Conservation (phyloP, 2,329 filamentous ascomycete genomes). For the Fusarium dlaminii region DNA sequence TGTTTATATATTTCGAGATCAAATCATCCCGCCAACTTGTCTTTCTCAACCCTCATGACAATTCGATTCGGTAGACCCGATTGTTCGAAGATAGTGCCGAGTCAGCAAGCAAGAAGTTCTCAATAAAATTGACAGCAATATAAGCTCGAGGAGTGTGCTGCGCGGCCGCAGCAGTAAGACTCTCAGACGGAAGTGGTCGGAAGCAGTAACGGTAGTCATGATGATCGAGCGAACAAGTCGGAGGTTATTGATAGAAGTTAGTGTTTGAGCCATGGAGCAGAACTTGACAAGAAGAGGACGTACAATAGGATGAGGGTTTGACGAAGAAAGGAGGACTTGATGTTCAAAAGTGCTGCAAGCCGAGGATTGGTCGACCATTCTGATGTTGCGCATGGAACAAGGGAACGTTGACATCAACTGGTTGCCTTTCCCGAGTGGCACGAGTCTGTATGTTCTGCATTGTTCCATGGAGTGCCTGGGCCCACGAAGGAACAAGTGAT, state of each 20-base stretch:
- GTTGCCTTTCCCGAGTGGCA: neutral
- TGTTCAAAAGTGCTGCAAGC: neutral
- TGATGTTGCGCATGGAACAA: neutral
- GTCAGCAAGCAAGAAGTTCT: neutral
- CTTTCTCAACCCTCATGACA: constrained; percentile 35
- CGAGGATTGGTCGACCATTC: neutral
- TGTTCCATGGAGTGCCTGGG: neutral
- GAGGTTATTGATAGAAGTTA: neutral
- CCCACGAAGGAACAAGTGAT: neutral
- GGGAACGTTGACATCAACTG: neutral
- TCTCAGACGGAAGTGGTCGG: neutral
- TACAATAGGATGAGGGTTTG: neutral
- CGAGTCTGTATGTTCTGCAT: too few relatives aligned
- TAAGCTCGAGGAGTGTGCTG: neutral
- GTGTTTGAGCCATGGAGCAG: neutral
- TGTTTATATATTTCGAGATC: accelerated
- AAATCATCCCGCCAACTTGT: neutral
- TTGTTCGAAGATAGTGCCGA: neutral
- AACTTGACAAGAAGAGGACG: neutral
- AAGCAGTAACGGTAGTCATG: neutral
- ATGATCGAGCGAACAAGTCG: neutral
- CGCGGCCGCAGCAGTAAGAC: neutral
- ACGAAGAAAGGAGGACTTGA: neutral
- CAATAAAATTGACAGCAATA: neutral
- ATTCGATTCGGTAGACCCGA: constrained; percentile 24